phyloP scores from a whole-genome alignment of 2,329 filamentous ascomycete genomes.

The Fusarium lyarnte region DNA sequence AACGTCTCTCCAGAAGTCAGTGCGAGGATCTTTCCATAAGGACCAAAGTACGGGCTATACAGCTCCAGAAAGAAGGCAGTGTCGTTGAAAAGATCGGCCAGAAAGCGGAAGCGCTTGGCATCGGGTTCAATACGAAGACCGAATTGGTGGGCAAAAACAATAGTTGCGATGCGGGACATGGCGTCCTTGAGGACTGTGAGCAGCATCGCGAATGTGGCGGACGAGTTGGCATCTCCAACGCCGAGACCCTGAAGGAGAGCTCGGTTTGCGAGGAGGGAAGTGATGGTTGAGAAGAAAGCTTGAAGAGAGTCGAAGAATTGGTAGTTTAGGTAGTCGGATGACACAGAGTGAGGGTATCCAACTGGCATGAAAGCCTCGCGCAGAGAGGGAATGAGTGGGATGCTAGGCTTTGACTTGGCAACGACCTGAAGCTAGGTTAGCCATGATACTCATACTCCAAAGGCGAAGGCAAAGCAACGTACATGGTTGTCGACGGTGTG shows the following conservation, averaged over 20 bases:
- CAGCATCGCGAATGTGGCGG: slow-evolving; percentile 82
- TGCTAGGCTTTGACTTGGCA: slow-evolving; percentile 31
- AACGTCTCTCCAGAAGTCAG: slow-evolving; percentile 62
- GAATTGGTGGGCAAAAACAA: slow-evolving; percentile 83
- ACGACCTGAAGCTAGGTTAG: slow-evolving; percentile 36
- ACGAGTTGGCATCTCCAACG: slow-evolving; percentile 81
- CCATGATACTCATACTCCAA: not conserved
- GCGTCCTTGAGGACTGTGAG: slow-evolving; percentile 85
- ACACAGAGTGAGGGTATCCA: slow-evolving; percentile 89
- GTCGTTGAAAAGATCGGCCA: slow-evolving; percentile 91
- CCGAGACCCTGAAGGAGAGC: slow-evolving; percentile 84
- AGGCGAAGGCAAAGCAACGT: not conserved
- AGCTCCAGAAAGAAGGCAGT: slow-evolving; percentile 86
- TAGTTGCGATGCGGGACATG: slow-evolving; percentile 83
- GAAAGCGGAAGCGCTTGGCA: slow-evolving; percentile 87
- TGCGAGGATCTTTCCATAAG: slow-evolving; percentile 58
- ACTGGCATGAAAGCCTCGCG: slow-evolving; percentile 78
- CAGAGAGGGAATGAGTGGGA: slow-evolving; percentile 43
- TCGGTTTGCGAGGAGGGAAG: slow-evolving; percentile 79
- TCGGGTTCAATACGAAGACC: slow-evolving; percentile 88
- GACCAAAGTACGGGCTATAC: slow-evolving; percentile 76
- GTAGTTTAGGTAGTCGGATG: slow-evolving; percentile 82
- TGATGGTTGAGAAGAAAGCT: slow-evolving; percentile 85
- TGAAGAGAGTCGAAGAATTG: slow-evolving; percentile 79
- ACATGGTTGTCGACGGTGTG: slow-evolving; percentile 44